Base-by-base conservation (phyloP, 2,329 filamentous ascomycete species). In the Fusarium sp. region DNA sequence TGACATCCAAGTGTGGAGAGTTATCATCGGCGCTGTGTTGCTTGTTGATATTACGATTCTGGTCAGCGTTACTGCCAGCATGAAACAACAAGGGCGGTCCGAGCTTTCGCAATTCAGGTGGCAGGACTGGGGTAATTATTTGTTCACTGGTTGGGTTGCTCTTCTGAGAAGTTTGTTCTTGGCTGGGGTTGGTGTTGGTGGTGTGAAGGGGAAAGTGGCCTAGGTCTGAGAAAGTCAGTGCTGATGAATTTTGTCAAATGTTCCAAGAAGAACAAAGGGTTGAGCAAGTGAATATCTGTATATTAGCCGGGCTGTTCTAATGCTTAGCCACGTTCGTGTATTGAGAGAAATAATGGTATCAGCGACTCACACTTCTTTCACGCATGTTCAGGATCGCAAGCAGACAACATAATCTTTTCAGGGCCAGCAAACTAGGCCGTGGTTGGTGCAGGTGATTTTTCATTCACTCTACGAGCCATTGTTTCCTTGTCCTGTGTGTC, bases 1-100 rank as follows among this genome's bases (percentile, higher is more conserved):
- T 0, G 67, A 74, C 1, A 58, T 73, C 48, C 65, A 60, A 6
- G 71, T 74, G 17, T 74, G 71, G 72, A 66, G 52, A 26, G 32
- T 65, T 7, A 24, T 74, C 22, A 39, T 60, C 8, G 63, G 33
- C 2, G 67, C 40, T 8, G 62, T 74, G 9, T 26, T 73, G 24
- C 33, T 70, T 8, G 24, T 73, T 7, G 71, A 73, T n/a, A 13
- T 73, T 11, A 30, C 69, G 0, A 57, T 74, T 28, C 41, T 74
- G 15, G 28, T 32, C 1, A 71, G 69, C 37, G 33, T 62, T 10
- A 70, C 61, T 35, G 52, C 60, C 20, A 72, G 57, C 15, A 65
- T 73, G 14, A 33, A 67, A 5, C 65, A 73, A 0, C 72, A 73
- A 33, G 58, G 53, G 0, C 49, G 70, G 0, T 49, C 66, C 0